phyloP scores from a whole-genome alignment of 352 stramenopile species.

The Pythium rishiriense region DNA sequence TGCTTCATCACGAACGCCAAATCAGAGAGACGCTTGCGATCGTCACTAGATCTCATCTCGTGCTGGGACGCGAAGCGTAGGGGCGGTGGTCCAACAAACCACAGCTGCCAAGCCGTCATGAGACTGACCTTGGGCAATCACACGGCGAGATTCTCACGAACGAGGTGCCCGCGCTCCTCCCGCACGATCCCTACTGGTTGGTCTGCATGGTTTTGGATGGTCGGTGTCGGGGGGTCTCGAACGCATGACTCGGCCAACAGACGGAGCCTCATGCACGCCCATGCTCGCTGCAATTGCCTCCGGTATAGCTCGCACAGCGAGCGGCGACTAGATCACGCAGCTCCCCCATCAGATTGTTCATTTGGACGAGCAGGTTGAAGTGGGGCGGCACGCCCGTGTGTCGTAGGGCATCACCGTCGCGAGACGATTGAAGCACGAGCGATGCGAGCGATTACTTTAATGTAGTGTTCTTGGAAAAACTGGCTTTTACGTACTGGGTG shows the following conservation, averaged over 20 bases:
- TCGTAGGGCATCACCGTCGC: not conserved
- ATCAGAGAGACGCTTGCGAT: no score
- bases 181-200: not conserved
- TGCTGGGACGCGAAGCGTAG: no score
- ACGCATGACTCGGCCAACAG: no score
- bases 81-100: not conserved
- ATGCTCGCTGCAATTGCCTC: not conserved
- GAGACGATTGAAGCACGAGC: not conserved
- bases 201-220: not conserved
- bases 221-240: not conserved
- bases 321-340: not conserved
- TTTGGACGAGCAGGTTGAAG: not conserved
- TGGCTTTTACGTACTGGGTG: not conserved
- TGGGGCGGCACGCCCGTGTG: not conserved
- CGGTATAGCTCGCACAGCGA: not conserved
- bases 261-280: no score
- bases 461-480: conserved; percentile 2
- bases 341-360: not conserved
- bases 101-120: not conserved
- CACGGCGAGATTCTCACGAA: not conserved
- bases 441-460: not conserved
- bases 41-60: no score
- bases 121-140: not conserved
- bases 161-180: not conserved
- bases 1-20: no score